A percentile compares a stretch with the other conserved stretches of the same genome.
These are phyloP conservation scores for Logfia minima DNA, from an alignment of 129 eudicot species.

Conservation along the genomic window DNA sequence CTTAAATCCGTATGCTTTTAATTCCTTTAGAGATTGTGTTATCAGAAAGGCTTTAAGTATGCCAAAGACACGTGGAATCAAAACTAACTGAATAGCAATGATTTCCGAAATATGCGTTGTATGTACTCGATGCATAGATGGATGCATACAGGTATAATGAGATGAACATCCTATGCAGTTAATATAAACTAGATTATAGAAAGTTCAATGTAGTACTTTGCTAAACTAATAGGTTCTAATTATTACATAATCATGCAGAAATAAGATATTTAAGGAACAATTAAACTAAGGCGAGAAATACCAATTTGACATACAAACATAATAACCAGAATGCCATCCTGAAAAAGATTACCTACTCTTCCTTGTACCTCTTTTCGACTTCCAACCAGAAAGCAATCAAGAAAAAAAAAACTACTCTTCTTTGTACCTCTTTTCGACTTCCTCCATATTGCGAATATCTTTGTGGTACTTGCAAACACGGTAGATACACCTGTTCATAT, in stretches of 20 bases:
- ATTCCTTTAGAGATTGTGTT: background rate
- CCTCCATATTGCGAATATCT: slow-evolving; percentile 73
- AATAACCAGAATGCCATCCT: background rate
- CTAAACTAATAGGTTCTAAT: background rate
- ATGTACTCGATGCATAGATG: background rate
- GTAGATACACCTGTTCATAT: slow-evolving; percentile 64
- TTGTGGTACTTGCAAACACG: slow-evolving; percentile 75
- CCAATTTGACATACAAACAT: background rate
- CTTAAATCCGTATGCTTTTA: no score
- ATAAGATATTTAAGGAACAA: background rate
- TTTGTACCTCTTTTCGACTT: slow-evolving; percentile 86
- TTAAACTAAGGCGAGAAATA: background rate
- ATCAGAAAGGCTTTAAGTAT: background rate
- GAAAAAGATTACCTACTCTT: slow-evolving; percentile 41
- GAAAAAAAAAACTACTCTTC: slow-evolving; percentile 47
- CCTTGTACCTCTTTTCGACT: slow-evolving; percentile 59
- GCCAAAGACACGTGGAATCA: background rate
- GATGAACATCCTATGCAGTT: background rate
- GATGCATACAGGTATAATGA: background rate
- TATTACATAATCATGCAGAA: background rate
- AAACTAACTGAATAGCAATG: background rate
- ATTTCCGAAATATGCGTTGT: background rate
- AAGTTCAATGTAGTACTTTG: background rate
- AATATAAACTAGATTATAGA: background rate
- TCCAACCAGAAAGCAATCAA: slow-evolving; percentile 48